phyloP scores from a whole-genome alignment of 805 yeast genomes.

The Candida qinlingensis region DNA sequence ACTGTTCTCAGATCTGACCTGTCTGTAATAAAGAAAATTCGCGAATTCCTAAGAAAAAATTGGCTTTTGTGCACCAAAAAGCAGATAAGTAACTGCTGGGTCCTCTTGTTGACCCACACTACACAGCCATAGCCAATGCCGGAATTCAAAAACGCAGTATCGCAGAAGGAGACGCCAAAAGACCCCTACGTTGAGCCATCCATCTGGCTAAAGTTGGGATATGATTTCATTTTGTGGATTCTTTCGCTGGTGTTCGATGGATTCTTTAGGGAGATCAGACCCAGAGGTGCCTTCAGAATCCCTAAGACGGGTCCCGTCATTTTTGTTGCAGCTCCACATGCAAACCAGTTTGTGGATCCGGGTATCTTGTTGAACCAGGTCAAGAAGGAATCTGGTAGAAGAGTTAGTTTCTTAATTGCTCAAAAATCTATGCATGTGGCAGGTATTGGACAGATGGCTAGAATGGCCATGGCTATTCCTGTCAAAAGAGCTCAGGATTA shows the following conservation, averaged over 20 bases:
- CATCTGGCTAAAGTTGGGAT: constrained; percentile 33
- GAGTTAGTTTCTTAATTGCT: constrained; percentile 81
- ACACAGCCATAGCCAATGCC: neutral
- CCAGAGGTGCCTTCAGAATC: constrained; percentile 77
- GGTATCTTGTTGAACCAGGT: constrained; percentile 81
- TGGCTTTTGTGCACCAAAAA: no score
- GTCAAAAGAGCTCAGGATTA: constrained; percentile 91
- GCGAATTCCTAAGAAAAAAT: no score
- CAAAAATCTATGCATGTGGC: constrained; percentile 62
- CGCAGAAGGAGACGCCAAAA: neutral
- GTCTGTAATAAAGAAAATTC: no score
- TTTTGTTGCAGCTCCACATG: constrained; percentile 96
- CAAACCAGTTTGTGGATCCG: constrained; percentile 84
- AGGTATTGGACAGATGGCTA: constrained; percentile 72
- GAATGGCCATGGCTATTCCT: constrained; percentile 78
- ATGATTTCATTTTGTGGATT: constrained; percentile 49
- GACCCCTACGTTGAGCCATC: constrained; percentile 26
- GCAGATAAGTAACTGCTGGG: no score
- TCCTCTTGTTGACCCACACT: no score
- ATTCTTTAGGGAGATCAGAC: constrained; percentile 84
- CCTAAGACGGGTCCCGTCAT: constrained; percentile 78
- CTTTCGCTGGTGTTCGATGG: constrained; percentile 47
- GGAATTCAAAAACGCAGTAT: neutral
- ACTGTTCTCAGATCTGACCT: no score
- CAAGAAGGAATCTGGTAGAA: constrained; percentile 55